These are phyloP conservation scores for Citrus sp. DNA, from an alignment of 345 rosid genomes.

Conservation along the genomic window DNA sequence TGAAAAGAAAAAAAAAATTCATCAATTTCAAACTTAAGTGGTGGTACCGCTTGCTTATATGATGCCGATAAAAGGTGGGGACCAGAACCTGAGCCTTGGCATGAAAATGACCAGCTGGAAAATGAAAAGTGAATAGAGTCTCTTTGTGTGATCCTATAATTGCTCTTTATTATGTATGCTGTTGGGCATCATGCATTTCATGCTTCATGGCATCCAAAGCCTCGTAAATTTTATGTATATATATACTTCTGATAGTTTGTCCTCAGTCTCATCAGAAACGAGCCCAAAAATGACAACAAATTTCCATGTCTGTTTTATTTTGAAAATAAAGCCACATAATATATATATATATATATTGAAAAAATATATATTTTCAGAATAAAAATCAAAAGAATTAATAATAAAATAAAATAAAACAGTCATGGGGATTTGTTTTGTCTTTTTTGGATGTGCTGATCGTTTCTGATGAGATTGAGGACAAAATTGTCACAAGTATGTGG, in stretches of 20 bases:
- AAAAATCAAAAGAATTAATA: too few relatives aligned
- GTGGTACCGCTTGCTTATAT: not conserved
- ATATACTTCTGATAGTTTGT: too few relatives aligned
- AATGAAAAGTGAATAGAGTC: not conserved
- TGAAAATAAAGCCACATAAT: too few relatives aligned
- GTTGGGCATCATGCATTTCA: conserved; percentile 16
- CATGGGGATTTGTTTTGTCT: not conserved
- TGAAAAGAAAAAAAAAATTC: too few relatives aligned
- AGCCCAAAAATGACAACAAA: too few relatives aligned
- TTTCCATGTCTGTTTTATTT: not conserved
- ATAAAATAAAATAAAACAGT: not conserved
- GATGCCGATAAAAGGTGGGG: conserved; percentile 19
- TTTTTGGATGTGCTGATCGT: too few relatives aligned
- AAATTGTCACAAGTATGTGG: too few relatives aligned
- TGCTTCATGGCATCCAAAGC: not conserved
- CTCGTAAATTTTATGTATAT: not conserved
- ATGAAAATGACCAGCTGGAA: not conserved
- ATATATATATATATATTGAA: too few relatives aligned
- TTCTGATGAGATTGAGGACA: rapidly evolving
- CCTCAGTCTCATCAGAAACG: too few relatives aligned
- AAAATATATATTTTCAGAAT: too few relatives aligned
- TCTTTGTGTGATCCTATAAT: too few relatives aligned
- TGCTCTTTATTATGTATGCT: not conserved
- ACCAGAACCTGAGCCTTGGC: not conserved
- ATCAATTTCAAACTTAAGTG: not conserved